Evolutionary conservation across 768 basidiomycete genomes (phyloP).

Genomic region (Hypholoma sublateritium): DNA sequence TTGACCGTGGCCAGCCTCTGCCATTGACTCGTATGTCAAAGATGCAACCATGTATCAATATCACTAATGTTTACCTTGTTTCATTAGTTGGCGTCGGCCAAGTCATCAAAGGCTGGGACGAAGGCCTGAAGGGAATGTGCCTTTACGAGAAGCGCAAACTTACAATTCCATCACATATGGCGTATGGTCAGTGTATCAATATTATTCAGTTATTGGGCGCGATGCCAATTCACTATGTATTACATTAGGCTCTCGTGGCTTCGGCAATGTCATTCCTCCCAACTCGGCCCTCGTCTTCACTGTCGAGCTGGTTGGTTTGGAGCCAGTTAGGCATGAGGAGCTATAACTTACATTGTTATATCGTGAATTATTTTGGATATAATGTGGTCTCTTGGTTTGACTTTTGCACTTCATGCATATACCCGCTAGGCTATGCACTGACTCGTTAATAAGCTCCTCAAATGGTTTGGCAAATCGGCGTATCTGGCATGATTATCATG

Average conservation of each 20-base stretch:
- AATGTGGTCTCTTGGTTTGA: not conserved
- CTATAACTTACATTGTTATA: conserved; percentile 1
- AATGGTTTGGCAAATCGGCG: too few relatives aligned
- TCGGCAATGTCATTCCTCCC: conserved; percentile 75
- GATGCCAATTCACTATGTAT: not conserved
- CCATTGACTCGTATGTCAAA: conserved; percentile 63
- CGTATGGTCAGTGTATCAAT: conserved; percentile 70
- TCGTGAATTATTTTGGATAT: not conserved
- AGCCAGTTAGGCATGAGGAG: conserved; percentile 27
- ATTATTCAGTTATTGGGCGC: not conserved
- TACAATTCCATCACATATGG: conserved; percentile 78
- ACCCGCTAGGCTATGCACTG: too few relatives aligned
- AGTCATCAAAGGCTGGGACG: conserved; percentile 85
- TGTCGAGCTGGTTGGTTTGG: conserved; percentile 74
- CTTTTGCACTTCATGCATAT: too few relatives aligned
- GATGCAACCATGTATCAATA: not conserved
- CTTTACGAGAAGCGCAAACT: conserved; percentile 84
- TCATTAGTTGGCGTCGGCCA: conserved; percentile 73
- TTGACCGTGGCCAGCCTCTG: conserved; percentile 73
- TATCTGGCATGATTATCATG: too few relatives aligned
- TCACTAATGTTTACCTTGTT: not conserved
- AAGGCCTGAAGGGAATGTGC: conserved; percentile 84
- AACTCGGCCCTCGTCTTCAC: conserved; percentile 83
- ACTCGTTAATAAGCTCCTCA: too few relatives aligned
- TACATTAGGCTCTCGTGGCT: conserved; percentile 65